Evolutionary conservation across 2,329 filamentous ascomycete genomes (phyloP), one percentile per base, ranked within the genome.

Genomic region (Pestalotiopsis fici): DNA sequence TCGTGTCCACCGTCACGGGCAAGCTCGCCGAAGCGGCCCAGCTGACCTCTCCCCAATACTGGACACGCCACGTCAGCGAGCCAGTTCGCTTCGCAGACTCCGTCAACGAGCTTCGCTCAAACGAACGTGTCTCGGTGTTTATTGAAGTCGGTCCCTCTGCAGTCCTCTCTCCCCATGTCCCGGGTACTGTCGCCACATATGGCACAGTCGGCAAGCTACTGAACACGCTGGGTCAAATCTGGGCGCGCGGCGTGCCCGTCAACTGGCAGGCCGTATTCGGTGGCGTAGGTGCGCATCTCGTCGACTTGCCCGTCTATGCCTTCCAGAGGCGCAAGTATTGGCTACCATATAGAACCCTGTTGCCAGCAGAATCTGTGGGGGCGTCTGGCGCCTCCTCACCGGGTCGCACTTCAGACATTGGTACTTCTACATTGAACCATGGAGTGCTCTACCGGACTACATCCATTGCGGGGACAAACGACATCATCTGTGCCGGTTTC

Each of bases 1-100:
- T 63, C n/a, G 25, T 63, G 11, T 63, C 60, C 18, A 63, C 60
- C 39, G 60, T 63, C 60, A 63, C 60, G 13, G 60, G 60, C 39
- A 63, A 63, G 39, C 60, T 35, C 27, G 37, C 37, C 39, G 35
- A 63, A 1, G 60, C 21, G 25, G 39, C 60, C 25, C 60, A 63
- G 23, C 60, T 63, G n/a, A 28, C 37, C 35, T 63, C 60, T 50
- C 37, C 60, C 1, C 12, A 47, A 35, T 47, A 56, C 50, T 65
- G 63, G 63, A 57, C 54, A 11, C 47, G 63, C 54, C 63, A 65
- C 35, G 63, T 65, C 25, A 65, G 63, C 43, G 63, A 65, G 47
- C 50, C 63, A 35, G 63, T 65, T 47, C 63, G 47, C 27, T 65
- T 65, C 63, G 47, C 63, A 56, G 63, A 65, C 28, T 13, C 63